Evolutionary conservation across 306 rosid genomes (phyloP).

Genomic region (Vicia faba): DNA sequence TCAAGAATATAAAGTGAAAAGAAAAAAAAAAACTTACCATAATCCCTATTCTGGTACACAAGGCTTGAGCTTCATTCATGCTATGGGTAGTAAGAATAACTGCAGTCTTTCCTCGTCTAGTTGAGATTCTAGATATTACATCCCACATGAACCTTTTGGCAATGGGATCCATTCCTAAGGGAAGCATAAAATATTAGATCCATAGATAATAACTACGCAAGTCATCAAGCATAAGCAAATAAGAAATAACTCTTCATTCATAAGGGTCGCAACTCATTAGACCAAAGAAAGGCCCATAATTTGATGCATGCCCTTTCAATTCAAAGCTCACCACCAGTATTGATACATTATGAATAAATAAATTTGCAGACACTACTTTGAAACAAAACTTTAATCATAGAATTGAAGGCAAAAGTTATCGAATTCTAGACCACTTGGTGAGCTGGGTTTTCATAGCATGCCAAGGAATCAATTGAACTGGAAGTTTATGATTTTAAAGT

Average conservation of each 20-base stretch:
- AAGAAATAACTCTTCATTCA: slow-evolving; percentile 19
- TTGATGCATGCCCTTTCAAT: slow-evolving; percentile 19
- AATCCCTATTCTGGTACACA: slow-evolving; percentile 91
- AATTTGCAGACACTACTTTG: slow-evolving; percentile 21
- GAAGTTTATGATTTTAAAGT: slow-evolving; percentile 1
- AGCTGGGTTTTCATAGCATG: slow-evolving; percentile 28
- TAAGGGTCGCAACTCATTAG: slow-evolving; percentile 5
- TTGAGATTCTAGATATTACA: slow-evolving; percentile 88
- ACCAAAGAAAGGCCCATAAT: slow-evolving; percentile 14
- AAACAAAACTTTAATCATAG: slow-evolving; percentile 21
- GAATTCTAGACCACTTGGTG: slow-evolving; percentile 30
- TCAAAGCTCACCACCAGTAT: slow-evolving; percentile 22
- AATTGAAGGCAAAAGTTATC: slow-evolving; percentile 18
- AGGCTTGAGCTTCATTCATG: slow-evolving; percentile 99
- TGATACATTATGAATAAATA: slow-evolving; percentile 12
- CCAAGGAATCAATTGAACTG: slow-evolving; percentile 26
- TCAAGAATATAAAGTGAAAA: slow-evolving; percentile 38
- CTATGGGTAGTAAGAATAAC: slow-evolving; percentile 93
- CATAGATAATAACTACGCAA: slow-evolving; percentile 19
- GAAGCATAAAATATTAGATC: slow-evolving; percentile 31
- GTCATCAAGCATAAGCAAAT: slow-evolving; percentile 33
- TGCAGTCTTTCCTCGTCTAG: slow-evolving; percentile 94
- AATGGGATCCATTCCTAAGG: slow-evolving; percentile 90
- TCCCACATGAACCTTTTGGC: slow-evolving; percentile 99
- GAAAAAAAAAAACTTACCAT: slow-evolving; percentile 56